Conservation (phyloP, 2,329 filamentous ascomycete genomes). For the Orbilia javanica region DNA sequence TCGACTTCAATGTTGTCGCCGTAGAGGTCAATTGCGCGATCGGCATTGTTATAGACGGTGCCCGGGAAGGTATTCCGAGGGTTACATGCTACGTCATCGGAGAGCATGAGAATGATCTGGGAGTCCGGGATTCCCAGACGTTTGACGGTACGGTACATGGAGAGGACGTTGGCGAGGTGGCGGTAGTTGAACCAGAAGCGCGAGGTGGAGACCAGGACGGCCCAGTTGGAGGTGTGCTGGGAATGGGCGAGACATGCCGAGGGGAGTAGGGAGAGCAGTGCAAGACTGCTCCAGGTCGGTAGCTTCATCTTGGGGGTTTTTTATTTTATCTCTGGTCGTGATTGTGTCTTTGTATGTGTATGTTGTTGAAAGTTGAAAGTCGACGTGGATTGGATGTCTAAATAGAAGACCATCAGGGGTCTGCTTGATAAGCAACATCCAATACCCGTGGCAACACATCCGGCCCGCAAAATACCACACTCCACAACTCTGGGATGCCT, state of each 20-base stretch:
- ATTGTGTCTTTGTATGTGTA: not conserved
- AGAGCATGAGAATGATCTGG: slow-evolving; percentile 99
- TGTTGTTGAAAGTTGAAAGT: not conserved
- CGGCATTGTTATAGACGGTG: slow-evolving; percentile 97
- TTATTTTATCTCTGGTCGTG: not conserved
- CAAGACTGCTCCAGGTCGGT: slow-evolving; percentile 38
- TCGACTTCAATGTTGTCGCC: slow-evolving; percentile 99
- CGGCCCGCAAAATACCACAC: slow-evolving; percentile 2
- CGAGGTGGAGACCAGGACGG: slow-evolving; percentile 96
- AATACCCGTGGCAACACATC: not conserved
- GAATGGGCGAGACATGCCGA: slow-evolving; percentile 66
- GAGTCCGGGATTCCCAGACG: slow-evolving; percentile 96
- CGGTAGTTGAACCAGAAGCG: slow-evolving; percentile 99
- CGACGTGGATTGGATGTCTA: not conserved
- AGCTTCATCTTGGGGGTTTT: slow-evolving; percentile 55
- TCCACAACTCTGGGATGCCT: not conserved
- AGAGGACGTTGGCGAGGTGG: slow-evolving; percentile 96
- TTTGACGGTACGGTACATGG: slow-evolving; percentile 97
- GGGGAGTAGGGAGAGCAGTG: slow-evolving; percentile 38
- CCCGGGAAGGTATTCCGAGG: slow-evolving; percentile 97
- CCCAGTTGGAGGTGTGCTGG: slow-evolving; percentile 98
- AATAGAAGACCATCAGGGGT: slow-evolving; percentile 32
- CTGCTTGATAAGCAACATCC: slow-evolving; percentile 46
- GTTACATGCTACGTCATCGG: slow-evolving; percentile 99
- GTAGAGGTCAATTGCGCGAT: slow-evolving; percentile 94